Evolutionary conservation across 129 eudicot species (phyloP).

Genomic region (Arctium minus): DNA sequence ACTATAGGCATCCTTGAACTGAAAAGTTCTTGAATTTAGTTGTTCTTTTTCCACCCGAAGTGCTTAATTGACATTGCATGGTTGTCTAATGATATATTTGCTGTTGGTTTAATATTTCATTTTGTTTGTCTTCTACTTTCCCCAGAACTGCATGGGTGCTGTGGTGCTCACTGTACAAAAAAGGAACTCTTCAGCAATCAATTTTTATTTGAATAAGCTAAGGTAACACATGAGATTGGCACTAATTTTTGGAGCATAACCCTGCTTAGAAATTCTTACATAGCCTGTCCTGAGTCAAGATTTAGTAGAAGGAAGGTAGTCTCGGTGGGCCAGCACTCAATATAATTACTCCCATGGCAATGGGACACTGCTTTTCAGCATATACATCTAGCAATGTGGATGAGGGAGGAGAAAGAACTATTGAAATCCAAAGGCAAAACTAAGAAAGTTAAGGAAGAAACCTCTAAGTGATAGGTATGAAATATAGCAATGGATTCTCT

Average conservation of each 20-base stretch:
- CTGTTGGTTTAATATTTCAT: constrained; percentile 7
- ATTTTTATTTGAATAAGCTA: constrained; percentile 59
- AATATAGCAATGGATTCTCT: background rate
- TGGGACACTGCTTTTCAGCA: too few species aligned
- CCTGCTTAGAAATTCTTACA: background rate
- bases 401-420: too few species aligned
- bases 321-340: too few species aligned
- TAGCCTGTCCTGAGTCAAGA: too few species aligned
- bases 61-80: constrained; percentile 10
- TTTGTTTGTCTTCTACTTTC: constrained; percentile 6
- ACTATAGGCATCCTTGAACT: background rate
- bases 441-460: too few species aligned
- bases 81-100: background rate
- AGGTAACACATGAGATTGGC: constrained; percentile 33
- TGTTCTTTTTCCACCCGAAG: constrained; percentile 3
- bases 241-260: background rate
- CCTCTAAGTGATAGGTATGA: background rate
- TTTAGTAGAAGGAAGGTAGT: too few species aligned
- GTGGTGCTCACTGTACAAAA: constrained; percentile 94
- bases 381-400: too few species aligned
- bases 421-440: too few species aligned
- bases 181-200: constrained; percentile 63
- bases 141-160: constrained; percentile 77
- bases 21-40: constrained; percentile 2
- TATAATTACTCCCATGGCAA: too few species aligned